Conservation (phyloP, 2,329 filamentous ascomycete genomes). For the Monilinia vaccinii-corymbosi region DNA sequence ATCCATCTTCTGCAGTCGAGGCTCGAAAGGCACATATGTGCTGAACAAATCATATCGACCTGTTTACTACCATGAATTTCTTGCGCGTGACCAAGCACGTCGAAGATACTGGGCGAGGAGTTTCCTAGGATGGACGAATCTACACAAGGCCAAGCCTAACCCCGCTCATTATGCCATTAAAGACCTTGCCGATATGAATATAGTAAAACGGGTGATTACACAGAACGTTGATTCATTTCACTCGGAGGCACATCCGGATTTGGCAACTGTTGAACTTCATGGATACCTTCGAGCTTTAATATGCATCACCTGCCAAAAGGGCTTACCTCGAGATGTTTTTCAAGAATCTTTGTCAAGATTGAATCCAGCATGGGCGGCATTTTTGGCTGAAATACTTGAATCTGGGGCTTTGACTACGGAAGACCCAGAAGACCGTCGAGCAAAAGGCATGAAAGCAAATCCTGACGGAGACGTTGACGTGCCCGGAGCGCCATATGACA, state of each 20-base stretch:
- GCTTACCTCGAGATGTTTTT: constrained; percentile 63
- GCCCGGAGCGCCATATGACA: constrained; percentile 76
- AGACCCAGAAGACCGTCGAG: constrained; percentile 58
- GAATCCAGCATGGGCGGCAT: constrained; percentile 79
- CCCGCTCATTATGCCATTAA: constrained; percentile 67
- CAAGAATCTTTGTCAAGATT: constrained; percentile 66
- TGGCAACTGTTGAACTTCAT: constrained; percentile 78
- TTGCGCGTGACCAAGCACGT: constrained; percentile 50
- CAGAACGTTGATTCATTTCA: constrained; percentile 99
- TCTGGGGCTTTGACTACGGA: constrained; percentile 71
- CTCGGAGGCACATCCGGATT: constrained; percentile 59
- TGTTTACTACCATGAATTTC: constrained; percentile 89
- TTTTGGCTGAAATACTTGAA: constrained; percentile 62
- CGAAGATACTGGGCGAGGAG: constrained; percentile 95
- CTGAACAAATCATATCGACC: constrained; percentile 84
- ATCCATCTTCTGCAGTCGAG: constrained; percentile 29
- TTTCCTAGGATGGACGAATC: constrained; percentile 83
- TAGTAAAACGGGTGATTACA: constrained; percentile 72
- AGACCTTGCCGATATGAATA: constrained; percentile 60
- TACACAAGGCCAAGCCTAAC: constrained; percentile 74
- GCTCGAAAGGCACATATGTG: constrained; percentile 82
- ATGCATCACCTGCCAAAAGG: constrained; percentile 68
- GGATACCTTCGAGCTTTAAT: constrained; percentile 77
- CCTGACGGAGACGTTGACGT: constrained; percentile 93
- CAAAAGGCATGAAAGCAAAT: constrained; percentile 70